Base-by-base conservation (phyloP, 495 filamentous ascomycete species). In the Penicillium manginii region DNA sequence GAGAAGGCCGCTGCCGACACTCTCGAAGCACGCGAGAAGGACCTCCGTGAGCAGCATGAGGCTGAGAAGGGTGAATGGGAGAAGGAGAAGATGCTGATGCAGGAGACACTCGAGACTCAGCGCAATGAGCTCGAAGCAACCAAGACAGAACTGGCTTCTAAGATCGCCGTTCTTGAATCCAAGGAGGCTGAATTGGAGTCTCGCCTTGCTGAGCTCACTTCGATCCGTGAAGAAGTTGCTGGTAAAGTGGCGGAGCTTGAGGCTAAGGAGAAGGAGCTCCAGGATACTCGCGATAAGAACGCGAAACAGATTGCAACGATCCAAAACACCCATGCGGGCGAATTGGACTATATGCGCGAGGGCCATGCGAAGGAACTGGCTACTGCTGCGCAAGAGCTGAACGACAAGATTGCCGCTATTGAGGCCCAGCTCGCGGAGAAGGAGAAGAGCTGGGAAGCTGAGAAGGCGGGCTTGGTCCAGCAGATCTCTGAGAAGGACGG, bases 21-120 rank as follows among this genome's bases (percentile, higher is more conserved):
- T 9, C 55, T 79, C 64, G 73, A 72, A n/a, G 63, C 67, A 14
- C 74, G 73, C 32, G 77, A 78, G 51, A 71, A 68, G 46, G 72
- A 78, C 39, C 61, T 79, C 7, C 62, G 66, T 9, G 69, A 72
- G 19, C 61, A 74, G 51, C 72, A 74, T 29, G 77, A 77, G 40
- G 58, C 73, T 2, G 61, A 76, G 54, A 73, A 71, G 57, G 60
- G 56, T 10, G 75, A 76, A 35, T 81, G 78, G 69, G 77, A 79
- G 42, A 70, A 76, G 37, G 73, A 81, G 57, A 80, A 76, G 47
- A 63, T 67, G 6, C 46, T 69, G 18, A 70, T 84, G 63, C 72
- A 81, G 39, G 76, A 76, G 39, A 64, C 70, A 0, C 71, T 80
- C 17, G 70, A 75, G 23, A 57, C 64, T 6, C 61, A 81, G 35